Conservation (phyloP, 805 yeast species). For the Wickerhamomyces bisporus region DNA sequence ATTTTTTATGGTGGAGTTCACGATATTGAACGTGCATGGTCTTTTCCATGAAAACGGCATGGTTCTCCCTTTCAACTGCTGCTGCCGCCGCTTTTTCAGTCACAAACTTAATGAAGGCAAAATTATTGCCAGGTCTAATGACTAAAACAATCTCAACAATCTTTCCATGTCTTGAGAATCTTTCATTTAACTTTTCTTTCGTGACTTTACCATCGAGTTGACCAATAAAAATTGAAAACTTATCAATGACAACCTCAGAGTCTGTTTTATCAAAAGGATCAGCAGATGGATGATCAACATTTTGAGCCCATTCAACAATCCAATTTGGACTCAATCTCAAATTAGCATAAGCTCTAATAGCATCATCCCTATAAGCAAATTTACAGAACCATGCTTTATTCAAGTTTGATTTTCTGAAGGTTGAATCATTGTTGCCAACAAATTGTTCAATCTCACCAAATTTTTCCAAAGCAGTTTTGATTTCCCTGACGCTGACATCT, state of each 20-base stretch:
- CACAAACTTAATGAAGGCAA: constrained; percentile 69
- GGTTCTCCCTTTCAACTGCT: constrained; percentile 84
- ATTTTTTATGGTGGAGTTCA: constrained; percentile 41
- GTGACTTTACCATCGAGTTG: constrained; percentile 55
- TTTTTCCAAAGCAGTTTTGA: constrained; percentile 35
- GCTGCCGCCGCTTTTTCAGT: constrained; percentile 74
- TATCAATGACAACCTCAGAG: constrained; percentile 51
- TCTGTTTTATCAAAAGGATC: constrained; percentile 15
- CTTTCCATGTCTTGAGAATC: constrained; percentile 66
- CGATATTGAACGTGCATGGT: constrained; percentile 85
- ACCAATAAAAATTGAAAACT: constrained; percentile 72
- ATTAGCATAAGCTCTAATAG: constrained; percentile 76
- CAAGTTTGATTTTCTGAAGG: constrained; percentile 24
- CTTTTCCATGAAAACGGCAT: constrained; percentile 63
- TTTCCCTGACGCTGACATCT: constrained; percentile 25
- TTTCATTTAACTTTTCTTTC: constrained; percentile 46
- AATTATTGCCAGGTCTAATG: constrained; percentile 43
- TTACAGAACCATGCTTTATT: constrained; percentile 65
- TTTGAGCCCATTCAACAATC: constrained; percentile 82
- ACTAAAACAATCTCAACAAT: constrained; percentile 54
- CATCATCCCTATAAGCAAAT: constrained; percentile 80
- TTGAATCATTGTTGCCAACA: constrained; percentile 35
- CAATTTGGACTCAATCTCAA: constrained; percentile 50
- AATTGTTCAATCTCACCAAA: constrained; percentile 79
- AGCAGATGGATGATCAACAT: constrained; percentile 48